Conservation (phyloP, 768 basidiomycete species). For the Trametes cubensis region DNA sequence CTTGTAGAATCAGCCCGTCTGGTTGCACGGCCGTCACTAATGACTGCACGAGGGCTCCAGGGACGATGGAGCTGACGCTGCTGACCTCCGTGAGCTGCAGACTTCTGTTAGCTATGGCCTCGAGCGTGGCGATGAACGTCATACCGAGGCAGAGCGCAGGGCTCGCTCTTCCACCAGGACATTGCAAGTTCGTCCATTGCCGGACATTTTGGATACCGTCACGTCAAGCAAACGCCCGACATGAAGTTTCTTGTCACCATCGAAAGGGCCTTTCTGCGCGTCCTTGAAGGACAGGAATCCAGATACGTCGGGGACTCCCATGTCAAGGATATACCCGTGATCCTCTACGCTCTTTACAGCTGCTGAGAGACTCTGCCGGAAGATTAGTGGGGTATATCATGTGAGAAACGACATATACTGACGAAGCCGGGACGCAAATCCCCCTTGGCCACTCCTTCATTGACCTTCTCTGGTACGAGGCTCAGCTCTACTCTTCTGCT, state of each 20-base stretch:
- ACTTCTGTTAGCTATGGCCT: not conserved
- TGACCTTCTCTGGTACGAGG: slow-evolving; percentile 82
- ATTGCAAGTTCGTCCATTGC: slow-evolving; percentile 79
- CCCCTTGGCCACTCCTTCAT: slow-evolving; percentile 72
- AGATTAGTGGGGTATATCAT: not conserved
- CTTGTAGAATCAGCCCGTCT: slow-evolving; percentile 81
- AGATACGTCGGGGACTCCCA: slow-evolving; percentile 76
- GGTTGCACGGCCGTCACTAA: slow-evolving; percentile 77
- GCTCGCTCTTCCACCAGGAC: slow-evolving; percentile 56
- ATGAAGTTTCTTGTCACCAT: slow-evolving; percentile 43
- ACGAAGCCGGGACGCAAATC: slow-evolving; percentile 81
- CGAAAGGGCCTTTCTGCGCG: slow-evolving; percentile 44
- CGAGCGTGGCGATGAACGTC: slow-evolving; percentile 22
- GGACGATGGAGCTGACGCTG: slow-evolving; percentile 80
- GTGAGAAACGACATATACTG: slow-evolving; percentile 39
- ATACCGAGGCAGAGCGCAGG: slow-evolving; percentile 58
- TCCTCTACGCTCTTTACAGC: slow-evolving; percentile 88
- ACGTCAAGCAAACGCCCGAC: slow-evolving; percentile 71
- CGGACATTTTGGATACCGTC: slow-evolving; percentile 66
- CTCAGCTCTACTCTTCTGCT: slow-evolving; percentile 85
- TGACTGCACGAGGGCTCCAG: slow-evolving; percentile 80
- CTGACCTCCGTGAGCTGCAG: slow-evolving; percentile 74
- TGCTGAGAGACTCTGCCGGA: slow-evolving; percentile 66
- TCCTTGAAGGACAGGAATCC: slow-evolving; percentile 88
- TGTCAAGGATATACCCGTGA: slow-evolving; percentile 88